These are phyloP conservation scores for Xerocomellus dryophilus DNA, from an alignment of 768 basidiomycete genomes.

Conservation along the genomic window DNA sequence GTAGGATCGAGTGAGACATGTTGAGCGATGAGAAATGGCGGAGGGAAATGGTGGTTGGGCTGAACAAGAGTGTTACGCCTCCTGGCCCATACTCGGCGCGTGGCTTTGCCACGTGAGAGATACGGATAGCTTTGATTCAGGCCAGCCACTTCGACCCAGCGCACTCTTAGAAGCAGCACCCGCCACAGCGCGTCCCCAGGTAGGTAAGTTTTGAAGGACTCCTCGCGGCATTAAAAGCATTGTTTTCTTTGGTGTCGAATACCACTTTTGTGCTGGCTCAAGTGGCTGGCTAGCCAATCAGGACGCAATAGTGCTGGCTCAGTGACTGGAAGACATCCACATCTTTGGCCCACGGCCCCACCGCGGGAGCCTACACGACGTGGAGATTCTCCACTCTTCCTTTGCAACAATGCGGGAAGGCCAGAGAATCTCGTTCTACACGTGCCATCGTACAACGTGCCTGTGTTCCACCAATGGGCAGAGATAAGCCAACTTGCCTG, in stretches of 20 bases:
- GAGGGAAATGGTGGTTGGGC: constrained; percentile 31
- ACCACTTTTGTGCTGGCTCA: neutral
- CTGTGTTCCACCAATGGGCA: constrained; percentile 1
- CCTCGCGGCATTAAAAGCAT: too few species aligned
- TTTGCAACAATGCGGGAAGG: constrained; percentile 21
- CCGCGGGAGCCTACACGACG: constrained; percentile 15
- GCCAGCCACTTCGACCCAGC: constrained; percentile 18
- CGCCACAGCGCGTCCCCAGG: neutral
- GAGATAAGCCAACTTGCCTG: constrained; percentile 2
- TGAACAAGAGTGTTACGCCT: constrained; percentile 35
- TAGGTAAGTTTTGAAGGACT: neutral
- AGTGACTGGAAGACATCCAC: constrained; percentile 11
- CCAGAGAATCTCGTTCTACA: constrained; percentile 18
- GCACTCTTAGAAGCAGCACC: neutral
- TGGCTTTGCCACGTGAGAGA: constrained; percentile 31
- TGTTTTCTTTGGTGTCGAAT: neutral
- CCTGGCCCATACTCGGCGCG: constrained; percentile 30
- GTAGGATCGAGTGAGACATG: constrained; percentile 14
- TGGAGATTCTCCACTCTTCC: constrained; percentile 28
- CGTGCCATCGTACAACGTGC: constrained; percentile 20
- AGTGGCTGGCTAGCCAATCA: neutral
- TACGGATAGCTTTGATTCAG: constrained; percentile 18
- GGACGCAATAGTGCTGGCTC: neutral
- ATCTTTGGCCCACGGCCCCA: constrained; percentile 19
- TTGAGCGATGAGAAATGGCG: constrained; percentile 28